Evolutionary conservation across 208 protist species (phyloP).

Genomic region (Trypanosoma rangeli): DNA sequence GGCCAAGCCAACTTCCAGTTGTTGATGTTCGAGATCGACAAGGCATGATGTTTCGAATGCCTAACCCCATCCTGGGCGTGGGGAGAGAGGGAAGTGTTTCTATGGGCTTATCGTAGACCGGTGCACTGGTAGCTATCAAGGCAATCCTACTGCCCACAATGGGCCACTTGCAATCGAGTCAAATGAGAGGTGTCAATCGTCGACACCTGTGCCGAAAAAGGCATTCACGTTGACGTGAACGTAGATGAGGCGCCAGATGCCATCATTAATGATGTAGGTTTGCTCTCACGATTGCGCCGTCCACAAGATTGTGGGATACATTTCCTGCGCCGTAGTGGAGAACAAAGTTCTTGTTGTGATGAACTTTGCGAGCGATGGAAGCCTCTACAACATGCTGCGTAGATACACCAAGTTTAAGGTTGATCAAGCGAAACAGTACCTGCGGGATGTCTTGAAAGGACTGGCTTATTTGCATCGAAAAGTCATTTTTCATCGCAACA

Average conservation of each 20-base stretch:
- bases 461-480: conserved; percentile 82
- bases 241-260: conserved; percentile 35
- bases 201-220: conserved; percentile 34
- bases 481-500: conserved; percentile 86
- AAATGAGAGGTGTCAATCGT: conserved; percentile 22
- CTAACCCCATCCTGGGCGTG: conserved; percentile 37
- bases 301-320: conserved; percentile 43
- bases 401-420: conserved; percentile 48
- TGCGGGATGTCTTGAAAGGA: conserved; percentile 66
- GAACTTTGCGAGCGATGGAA: conserved; percentile 84
- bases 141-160: conserved; percentile 41
- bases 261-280: conserved; percentile 68
- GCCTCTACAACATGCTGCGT: conserved; percentile 60
- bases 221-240: conserved; percentile 28
- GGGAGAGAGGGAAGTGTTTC: conserved; percentile 59
- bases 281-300: conserved; percentile 61
- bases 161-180: conserved; percentile 22
- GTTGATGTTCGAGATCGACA: conserved; percentile 44
- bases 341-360: conserved; percentile 64
- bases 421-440: conserved; percentile 48
- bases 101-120: conserved; percentile 62
- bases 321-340: conserved; percentile 28
- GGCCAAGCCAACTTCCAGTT: neutral
- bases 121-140: conserved; percentile 76
- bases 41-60: conserved; percentile 50